Percentiles rank a stretch among this genome's conserved stretches.
These are phyloP conservation scores for Candida tibetensis DNA, from an alignment of 805 yeast species.

Conservation along the genomic window DNA sequence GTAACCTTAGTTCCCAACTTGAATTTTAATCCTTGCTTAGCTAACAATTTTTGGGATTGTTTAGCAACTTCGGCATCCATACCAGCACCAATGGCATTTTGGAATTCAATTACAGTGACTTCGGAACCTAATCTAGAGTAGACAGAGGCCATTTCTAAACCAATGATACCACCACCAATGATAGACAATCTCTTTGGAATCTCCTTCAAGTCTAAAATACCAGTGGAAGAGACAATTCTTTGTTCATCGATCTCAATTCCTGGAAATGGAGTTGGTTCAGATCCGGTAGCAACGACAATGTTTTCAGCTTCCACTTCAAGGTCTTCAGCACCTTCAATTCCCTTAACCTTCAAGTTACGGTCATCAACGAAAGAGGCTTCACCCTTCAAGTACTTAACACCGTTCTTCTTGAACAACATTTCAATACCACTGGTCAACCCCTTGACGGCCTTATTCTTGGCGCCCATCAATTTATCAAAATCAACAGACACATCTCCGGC, in stretches of 20 bases:
- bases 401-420: slow-evolving; percentile 91
- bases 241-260: slow-evolving; percentile 96
- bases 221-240: slow-evolving; percentile 95
- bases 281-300: slow-evolving; percentile 95
- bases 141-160: slow-evolving; percentile 98
- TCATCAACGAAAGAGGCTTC: slow-evolving; percentile 84
- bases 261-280: slow-evolving; percentile 98
- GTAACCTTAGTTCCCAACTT: slow-evolving; percentile 89
- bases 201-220: slow-evolving; percentile 79
- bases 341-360: slow-evolving; percentile 72
- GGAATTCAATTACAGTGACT: slow-evolving; percentile 93
- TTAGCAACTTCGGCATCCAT: slow-evolving; percentile 97
- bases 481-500: slow-evolving; percentile 69
- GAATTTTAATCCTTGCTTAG: slow-evolving; percentile 94
- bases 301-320: slow-evolving; percentile 75
- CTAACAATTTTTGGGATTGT: slow-evolving; percentile 80
- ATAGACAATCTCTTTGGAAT: slow-evolving; percentile 88
- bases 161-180: slow-evolving; percentile 99
- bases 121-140: slow-evolving; percentile 93
- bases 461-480: slow-evolving; percentile 77
- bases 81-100: slow-evolving; percentile 91
- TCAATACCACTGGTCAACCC: slow-evolving; percentile 94
- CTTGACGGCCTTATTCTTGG: slow-evolving; percentile 86
- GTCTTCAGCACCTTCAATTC: slow-evolving; percentile 79
- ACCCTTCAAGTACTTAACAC: slow-evolving; percentile 93